These are phyloP conservation scores for Arachis stenosperma DNA, from an alignment of 306 rosid genomes.

Conservation along the genomic window DNA sequence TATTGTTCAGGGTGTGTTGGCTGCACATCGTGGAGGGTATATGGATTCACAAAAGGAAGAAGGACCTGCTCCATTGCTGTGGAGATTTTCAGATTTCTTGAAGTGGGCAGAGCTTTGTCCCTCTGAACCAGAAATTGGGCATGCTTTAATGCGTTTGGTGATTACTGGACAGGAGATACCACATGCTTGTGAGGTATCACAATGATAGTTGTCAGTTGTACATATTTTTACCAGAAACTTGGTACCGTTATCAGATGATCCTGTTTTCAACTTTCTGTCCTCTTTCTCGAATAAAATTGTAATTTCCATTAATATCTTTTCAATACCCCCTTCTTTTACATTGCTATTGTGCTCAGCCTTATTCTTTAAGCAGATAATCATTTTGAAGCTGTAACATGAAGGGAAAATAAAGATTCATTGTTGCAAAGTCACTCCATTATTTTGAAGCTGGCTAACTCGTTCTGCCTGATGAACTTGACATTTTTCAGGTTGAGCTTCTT, in stretches of 20 bases:
- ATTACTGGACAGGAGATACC: slow-evolving; percentile 99
- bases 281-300: slow-evolving; percentile 12
- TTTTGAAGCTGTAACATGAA: slow-evolving; percentile 23
- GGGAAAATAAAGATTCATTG: slow-evolving; percentile 17
- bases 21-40: slow-evolving; percentile 99
- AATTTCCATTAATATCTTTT: slow-evolving; percentile 14
- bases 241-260: slow-evolving; percentile 17
- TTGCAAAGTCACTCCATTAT: slow-evolving; percentile 22
- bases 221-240: slow-evolving; percentile 24
- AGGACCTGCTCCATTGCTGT: slow-evolving; percentile 94
- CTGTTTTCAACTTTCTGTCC: slow-evolving; percentile 25
- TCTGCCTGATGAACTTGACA: slow-evolving; percentile 34
- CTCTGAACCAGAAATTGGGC: slow-evolving; percentile 95
- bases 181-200: slow-evolving; percentile 93
- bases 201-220: slow-evolving; percentile 22
- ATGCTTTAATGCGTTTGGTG: slow-evolving; percentile 97
- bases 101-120: slow-evolving; percentile 98
- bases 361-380: slow-evolving; percentile 16
- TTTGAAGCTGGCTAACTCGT: slow-evolving; percentile 30
- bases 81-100: slow-evolving; percentile 98
- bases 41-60: slow-evolving; percentile 97
- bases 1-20: slow-evolving; percentile 77
- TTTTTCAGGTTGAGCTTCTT: slow-evolving; percentile 95
- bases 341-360: slow-evolving; percentile 17
- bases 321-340: slow-evolving; percentile 4